Evolutionary conservation across 768 basidiomycete species (phyloP).

Genomic region (Lentinula sp.): DNA sequence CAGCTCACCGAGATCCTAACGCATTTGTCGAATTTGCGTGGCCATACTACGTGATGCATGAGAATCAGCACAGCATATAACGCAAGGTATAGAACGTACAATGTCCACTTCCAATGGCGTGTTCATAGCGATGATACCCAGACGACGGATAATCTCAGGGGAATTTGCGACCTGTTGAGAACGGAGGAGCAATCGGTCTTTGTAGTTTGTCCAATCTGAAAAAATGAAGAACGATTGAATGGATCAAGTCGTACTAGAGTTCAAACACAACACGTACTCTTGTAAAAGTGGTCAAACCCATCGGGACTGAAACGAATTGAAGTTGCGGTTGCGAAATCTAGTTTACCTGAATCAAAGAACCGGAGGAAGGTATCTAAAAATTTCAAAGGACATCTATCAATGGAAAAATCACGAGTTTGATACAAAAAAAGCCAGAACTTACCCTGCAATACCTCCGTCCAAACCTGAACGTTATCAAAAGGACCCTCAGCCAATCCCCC

Average conservation of each 20-base stretch:
- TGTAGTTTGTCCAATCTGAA: constrained; percentile 39
- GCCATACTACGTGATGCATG: constrained; percentile 25
- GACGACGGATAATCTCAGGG: constrained; percentile 40
- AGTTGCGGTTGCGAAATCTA: constrained; percentile 41
- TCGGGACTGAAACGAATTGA: constrained; percentile 40
- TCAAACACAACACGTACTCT: constrained; percentile 20
- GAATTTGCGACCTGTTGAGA: constrained; percentile 48
- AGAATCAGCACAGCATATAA: neutral
- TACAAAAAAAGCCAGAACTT: neutral
- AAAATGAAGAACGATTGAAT: too few species aligned
- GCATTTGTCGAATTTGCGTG: constrained; percentile 46
- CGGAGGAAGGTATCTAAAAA: constrained; percentile 33
- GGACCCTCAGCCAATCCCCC: constrained; percentile 42
- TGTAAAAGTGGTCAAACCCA: constrained; percentile 41
- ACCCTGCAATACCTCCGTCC: constrained; percentile 44
- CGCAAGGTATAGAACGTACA: constrained; percentile 16
- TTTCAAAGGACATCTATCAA: neutral
- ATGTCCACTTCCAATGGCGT: constrained; percentile 46
- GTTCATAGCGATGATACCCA: constrained; percentile 48
- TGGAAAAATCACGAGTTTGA: neutral
- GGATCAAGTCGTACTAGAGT: neutral
- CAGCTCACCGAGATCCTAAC: constrained; percentile 31
- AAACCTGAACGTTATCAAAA: constrained; percentile 42
- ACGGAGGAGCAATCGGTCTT: constrained; percentile 38
- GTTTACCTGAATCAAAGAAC: constrained; percentile 42